These are phyloP conservation scores for Cercophora samala DNA, from an alignment of 495 filamentous ascomycete species.

Conservation along the genomic window DNA sequence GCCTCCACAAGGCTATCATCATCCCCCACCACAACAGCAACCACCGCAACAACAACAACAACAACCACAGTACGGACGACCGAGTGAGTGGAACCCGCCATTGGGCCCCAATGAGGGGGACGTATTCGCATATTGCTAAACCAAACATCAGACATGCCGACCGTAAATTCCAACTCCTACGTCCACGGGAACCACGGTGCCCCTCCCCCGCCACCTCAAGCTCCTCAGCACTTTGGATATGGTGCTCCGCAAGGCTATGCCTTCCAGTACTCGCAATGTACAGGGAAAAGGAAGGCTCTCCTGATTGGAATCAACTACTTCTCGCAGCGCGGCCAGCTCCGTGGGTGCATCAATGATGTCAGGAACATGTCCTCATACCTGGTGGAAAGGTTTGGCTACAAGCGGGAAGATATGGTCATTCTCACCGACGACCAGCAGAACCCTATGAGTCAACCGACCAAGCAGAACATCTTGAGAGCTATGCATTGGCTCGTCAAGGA, in stretches of 20 bases:
- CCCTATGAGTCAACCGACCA: slow-evolving; percentile 94
- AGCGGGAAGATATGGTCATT: slow-evolving; percentile 96
- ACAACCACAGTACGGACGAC: slow-evolving; percentile 34
- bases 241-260: slow-evolving; percentile 76
- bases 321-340: slow-evolving; percentile 81
- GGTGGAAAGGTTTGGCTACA: slow-evolving; percentile 87
- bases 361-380: slow-evolving; percentile 95
- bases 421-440: slow-evolving; percentile 97
- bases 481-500: slow-evolving; percentile 99
- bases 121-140: slow-evolving; percentile 14
- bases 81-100: slow-evolving; percentile 32
- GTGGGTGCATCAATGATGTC: slow-evolving; percentile 97
- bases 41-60: slow-evolving; percentile 15
- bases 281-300: slow-evolving; percentile 84
- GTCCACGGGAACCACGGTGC: slow-evolving; percentile 50
- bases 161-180: slow-evolving; percentile 51
- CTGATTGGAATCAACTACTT: slow-evolving; percentile 99
- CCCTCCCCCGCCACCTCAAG: slow-evolving; percentile 58
- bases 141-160: slow-evolving; percentile 37
- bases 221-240: slow-evolving; percentile 65
- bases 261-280: slow-evolving; percentile 91
- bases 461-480: slow-evolving; percentile 90
- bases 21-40: slow-evolving; percentile 34
- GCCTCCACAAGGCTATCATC: slow-evolving; percentile 43
- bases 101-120: slow-evolving; percentile 6